phyloP scores from a whole-genome alignment of 2,329 filamentous ascomycete genomes.

The Hymenoscyphus repandus region DNA sequence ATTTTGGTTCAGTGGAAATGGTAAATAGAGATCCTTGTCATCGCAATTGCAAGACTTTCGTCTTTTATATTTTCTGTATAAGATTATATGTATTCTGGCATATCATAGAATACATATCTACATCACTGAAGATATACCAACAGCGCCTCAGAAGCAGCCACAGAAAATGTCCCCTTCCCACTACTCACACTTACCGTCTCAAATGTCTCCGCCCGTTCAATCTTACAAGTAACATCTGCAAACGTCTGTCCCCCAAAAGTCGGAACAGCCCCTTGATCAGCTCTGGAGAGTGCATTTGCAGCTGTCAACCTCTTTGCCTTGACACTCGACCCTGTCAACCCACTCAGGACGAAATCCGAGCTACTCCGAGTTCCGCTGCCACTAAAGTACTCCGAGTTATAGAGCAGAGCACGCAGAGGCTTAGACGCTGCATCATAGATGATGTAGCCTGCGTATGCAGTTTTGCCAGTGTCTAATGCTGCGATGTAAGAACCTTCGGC shows the following conservation, averaged over 20 bases:
- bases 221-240: conserved; percentile 39
- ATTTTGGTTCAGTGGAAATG: too few relatives aligned
- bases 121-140: conserved; percentile 37
- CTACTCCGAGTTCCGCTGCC: conserved; percentile 19
- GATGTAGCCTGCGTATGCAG: conserved; percentile 21
- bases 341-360: conserved; percentile 20
- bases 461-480: conserved; percentile 19
- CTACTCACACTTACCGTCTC: conserved; percentile 33
- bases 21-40: too few relatives aligned
- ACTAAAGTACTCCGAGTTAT: conserved; percentile 26
- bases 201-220: conserved; percentile 36
- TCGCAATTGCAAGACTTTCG: too few relatives aligned
- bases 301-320: conserved; percentile 33
- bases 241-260: conserved; percentile 44
- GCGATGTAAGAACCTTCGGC: conserved; percentile 22
- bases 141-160: conserved; percentile 44
- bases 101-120: too few relatives aligned
- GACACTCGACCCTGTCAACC: conserved; percentile 11
- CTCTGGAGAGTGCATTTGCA: conserved; percentile 37
- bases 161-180: conserved; percentile 36
- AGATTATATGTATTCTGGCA: too few relatives aligned
- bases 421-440: conserved; percentile 16
- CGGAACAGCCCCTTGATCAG: conserved; percentile 38
- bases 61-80: too few relatives aligned
- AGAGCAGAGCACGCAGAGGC: conserved; percentile 19